Evolutionary conservation across 2,329 filamentous ascomycete genomes (phyloP), one percentile per base, ranked within the genome.

Genomic region (Verticillium nonalfalfae): DNA sequence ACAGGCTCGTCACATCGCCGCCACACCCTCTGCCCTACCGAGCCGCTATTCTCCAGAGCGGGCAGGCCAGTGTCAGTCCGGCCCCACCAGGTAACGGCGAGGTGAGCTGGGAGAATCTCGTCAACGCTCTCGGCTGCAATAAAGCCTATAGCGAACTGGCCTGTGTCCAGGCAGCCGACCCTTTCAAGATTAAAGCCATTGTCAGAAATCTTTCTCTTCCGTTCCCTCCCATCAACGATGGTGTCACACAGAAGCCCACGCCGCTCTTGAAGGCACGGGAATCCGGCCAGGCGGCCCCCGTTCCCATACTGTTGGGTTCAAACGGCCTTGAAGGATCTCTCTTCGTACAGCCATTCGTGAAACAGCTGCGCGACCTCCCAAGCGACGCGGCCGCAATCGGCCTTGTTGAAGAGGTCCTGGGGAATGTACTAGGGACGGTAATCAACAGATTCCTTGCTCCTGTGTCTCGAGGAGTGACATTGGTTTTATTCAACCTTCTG

Each of bases 1-100:
- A 80, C 54, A 80, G 79, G 13, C 66, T 84, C 59, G 73, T 83
- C 65, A 79, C 78, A 3, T 81, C 79, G 3, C 79, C 80, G 1
- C 73, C 75, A 60, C 76, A 79, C 1, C 70, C 70, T 3, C 78
- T 77, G 13, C 79, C 81, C 65, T 83, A 83, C 65, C 73, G 75
- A 1, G 75, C 69, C 5, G 82, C 81, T 2, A 79, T 84, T 15
- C 31, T 57, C 72, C 69, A 14, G 65, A 50, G 45, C 21, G 45
- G 45, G 54, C 62, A 26, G 40, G 59, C 9, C 54, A 59, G 11
- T 21, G 45, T 55, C 13, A 56, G 58, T 15, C 54, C 54, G 13
- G 54, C 55, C 5, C 60, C 59, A 15, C 60, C 60, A 15, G 62
- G 57, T 7, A 58, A 59, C 9, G 63, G 63, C 0, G 18, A 18